phyloP scores from a whole-genome alignment of 2,329 filamentous ascomycete species.

The Diaporthe sp. region DNA sequence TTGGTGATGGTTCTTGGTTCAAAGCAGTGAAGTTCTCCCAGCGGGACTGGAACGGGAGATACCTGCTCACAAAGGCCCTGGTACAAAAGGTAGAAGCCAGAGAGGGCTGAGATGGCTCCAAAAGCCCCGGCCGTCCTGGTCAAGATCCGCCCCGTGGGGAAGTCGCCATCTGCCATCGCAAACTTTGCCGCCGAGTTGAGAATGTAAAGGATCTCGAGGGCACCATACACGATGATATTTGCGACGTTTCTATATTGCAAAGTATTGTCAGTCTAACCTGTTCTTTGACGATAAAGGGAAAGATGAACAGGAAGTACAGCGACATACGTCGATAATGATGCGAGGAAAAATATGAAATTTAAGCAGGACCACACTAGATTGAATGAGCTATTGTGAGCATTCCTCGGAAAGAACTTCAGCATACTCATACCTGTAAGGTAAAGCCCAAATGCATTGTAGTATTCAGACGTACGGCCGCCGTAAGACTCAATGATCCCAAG shows the following conservation, averaged over 20 bases:
- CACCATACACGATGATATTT: not conserved
- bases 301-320: not conserved
- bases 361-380: conserved; percentile 4
- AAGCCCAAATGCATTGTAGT: conserved; percentile 13
- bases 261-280: not conserved
- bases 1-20: not conserved
- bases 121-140: not conserved
- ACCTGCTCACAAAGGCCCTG: not conserved
- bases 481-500: conserved; percentile 3
- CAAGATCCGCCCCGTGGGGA: not conserved
- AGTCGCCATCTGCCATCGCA: not conserved
- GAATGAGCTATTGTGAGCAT: not conserved
- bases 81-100: conserved; percentile 1
- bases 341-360: not conserved
- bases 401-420: not conserved
- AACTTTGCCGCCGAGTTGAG: not conserved
- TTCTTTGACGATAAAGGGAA: no score
- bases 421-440: not conserved
- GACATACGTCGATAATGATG: not conserved
- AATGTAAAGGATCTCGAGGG: not conserved
- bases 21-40: not conserved
- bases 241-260: not conserved
- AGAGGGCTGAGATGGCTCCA: not conserved
- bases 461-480: conserved; percentile 11
- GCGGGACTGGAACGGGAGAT: not conserved